Conservation (phyloP, 176 grass and related monocot genomes). For the Aegilops umbellulata region DNA sequence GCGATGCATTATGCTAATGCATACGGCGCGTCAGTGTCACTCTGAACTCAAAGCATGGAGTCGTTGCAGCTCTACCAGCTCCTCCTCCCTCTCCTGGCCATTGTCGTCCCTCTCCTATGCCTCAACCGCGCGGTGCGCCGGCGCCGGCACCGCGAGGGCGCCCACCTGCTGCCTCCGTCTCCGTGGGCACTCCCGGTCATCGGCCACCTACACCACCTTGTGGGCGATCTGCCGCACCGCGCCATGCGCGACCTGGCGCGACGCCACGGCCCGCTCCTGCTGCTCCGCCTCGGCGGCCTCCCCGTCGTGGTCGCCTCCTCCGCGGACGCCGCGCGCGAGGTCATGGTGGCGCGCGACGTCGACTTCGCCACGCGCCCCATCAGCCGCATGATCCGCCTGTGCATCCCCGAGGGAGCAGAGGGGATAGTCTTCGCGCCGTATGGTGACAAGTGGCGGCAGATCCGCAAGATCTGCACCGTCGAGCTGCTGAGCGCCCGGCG, state of each 20-base stretch:
- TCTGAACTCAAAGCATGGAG: too few species aligned
- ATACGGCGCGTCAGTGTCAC: too few species aligned
- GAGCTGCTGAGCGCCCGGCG: constrained; percentile 5
- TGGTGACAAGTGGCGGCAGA: neutral
- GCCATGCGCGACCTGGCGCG: constrained; percentile 23
- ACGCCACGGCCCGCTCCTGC: constrained; percentile 31
- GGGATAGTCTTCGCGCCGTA: constrained; percentile 30
- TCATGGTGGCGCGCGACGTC: constrained; percentile 1
- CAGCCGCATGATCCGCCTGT: neutral
- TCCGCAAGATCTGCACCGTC: constrained; percentile 17
- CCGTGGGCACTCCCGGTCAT: too few species aligned
- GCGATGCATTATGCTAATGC: too few species aligned
- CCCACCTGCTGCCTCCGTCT: too few species aligned
- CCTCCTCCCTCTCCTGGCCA: too few species aligned
- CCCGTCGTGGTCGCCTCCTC: constrained; percentile 38
- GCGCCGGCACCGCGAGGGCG: too few species aligned
- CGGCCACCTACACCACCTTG: too few species aligned
- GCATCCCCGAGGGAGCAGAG: neutral
- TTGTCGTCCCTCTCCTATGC: too few species aligned
- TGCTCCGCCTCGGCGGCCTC: constrained; percentile 42
- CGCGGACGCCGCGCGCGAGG: constrained; percentile 29
- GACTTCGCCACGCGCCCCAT: neutral
- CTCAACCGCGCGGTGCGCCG: too few species aligned
- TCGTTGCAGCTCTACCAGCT: too few species aligned
- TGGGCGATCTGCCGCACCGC: too few species aligned